Conservation (phyloP, 768 basidiomycete genomes). For the Cystobasidium ongulense region DNA sequence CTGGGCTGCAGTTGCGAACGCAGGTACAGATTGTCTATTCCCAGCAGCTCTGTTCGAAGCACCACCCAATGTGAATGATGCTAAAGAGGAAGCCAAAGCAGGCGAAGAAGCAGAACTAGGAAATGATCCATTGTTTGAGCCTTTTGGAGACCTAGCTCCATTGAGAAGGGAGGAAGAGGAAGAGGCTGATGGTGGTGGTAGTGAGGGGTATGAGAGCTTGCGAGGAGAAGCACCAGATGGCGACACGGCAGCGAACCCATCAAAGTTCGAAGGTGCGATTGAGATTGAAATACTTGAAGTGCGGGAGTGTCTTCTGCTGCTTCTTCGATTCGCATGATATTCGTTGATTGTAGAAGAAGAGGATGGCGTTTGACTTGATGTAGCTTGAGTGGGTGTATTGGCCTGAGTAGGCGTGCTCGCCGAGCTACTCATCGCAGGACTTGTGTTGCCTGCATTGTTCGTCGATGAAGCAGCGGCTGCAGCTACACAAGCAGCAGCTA, state of each 20-base stretch:
- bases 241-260: background rate
- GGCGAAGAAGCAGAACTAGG: constrained; percentile 6
- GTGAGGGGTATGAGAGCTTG: background rate
- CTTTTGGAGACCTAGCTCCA: background rate
- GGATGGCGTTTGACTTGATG: background rate
- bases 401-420: background rate
- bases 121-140: background rate
- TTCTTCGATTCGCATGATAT: background rate
- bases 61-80: background rate
- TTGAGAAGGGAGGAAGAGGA: background rate
- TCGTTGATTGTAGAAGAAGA: background rate
- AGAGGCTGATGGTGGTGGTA: background rate
- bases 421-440: background rate
- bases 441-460: background rate
- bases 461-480: background rate
- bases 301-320: background rate
- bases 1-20: background rate
- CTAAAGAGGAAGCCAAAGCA: constrained; percentile 4
- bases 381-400: background rate
- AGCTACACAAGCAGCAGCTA: background rate
- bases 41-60: background rate
- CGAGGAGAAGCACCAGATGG: constrained; percentile 5
- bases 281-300: constrained; percentile 2
- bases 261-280: background rate
- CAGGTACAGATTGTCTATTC: constrained; percentile 6